Evolutionary conservation across 495 filamentous ascomycete genomes (phyloP).

Genomic region (Xylaria telfairii): DNA sequence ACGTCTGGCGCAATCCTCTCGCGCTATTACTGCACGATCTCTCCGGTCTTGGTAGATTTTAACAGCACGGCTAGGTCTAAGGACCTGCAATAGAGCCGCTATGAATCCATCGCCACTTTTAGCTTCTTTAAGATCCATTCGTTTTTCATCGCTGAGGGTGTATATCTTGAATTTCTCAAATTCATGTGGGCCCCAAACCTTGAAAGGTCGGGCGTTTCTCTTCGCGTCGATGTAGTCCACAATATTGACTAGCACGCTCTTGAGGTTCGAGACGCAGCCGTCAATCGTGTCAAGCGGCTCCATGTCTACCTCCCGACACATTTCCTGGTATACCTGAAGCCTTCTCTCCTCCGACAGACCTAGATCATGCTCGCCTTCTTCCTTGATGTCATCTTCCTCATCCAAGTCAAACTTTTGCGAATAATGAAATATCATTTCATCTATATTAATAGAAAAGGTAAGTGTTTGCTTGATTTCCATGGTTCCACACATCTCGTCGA

Average conservation of each 20-base stretch:
- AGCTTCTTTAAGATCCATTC: constrained; percentile 42
- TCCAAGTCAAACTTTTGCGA: constrained; percentile 28
- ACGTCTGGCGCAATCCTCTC: constrained; percentile 10
- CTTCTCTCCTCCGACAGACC: constrained; percentile 20
- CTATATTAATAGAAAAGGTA: background rate
- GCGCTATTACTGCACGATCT: constrained; percentile 1
- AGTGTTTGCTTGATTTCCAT: background rate
- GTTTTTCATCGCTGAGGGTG: constrained; percentile 38
- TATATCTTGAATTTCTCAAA: constrained; percentile 46
- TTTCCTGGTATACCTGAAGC: constrained; percentile 38
- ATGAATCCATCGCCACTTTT: constrained; percentile 50
- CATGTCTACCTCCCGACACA: constrained; percentile 38
- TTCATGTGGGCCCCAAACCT: constrained; percentile 38
- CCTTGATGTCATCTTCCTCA: constrained; percentile 23
- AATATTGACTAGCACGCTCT: constrained; percentile 55
- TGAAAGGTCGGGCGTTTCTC: constrained; percentile 35
- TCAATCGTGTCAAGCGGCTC: constrained; percentile 24
- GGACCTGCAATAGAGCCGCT: constrained; percentile 45
- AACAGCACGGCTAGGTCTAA: background rate
- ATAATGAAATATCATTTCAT: constrained; percentile 43
- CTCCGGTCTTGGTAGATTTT: background rate
- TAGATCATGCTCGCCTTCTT: constrained; percentile 15
- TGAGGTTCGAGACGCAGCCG: constrained; percentile 41
- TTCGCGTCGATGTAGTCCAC: constrained; percentile 58
- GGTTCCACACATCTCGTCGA: background rate